Evolutionary conservation across 345 rosid genomes (phyloP), one percentile per base, ranked within the genome.

Genomic region (Eucalyptus polyanthemos): DNA sequence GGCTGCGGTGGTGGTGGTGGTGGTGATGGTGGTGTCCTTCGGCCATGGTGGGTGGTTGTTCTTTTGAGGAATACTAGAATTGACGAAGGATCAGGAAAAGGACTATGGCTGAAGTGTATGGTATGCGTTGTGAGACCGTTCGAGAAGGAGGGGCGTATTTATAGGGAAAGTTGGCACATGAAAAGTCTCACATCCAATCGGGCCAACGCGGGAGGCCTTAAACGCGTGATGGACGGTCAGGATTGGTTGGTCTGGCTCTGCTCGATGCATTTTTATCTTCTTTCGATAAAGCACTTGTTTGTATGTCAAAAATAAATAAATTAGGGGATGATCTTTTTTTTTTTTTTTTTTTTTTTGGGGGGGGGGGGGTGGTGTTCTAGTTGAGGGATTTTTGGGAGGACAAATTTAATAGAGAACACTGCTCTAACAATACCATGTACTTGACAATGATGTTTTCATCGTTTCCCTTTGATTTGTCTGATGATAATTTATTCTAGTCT

Each of bases 11-110:
- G 90, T 86, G 53, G 53, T 50, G 53, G 53, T 6, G 56, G 56
- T 51, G 56, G 56, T 51, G 22, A 17, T 51, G 93, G 90, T 91
- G 93, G 87, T 92, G 93, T 85, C 93, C 92, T 89, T 92, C 95
- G 4, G 94, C 93, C 95, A 94, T 94, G 65, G 88, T 21, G 1
- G 86, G 40, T 7, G 76, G 51, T 83, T 17, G 65, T 51, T 50
- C 12, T 40, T 81, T 54, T 60, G 27, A 34, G 47, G 58, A 21
- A 42, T 31, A 50, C 58, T 83, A 58, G 65, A 51, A 56, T 54
- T 50, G 87, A 86, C 37, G 22, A 31, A 29, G 58, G 21, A 81
- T n/a, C 37, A 50, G 51, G 53, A 2, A 11, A 29, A 80, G 51
- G 34, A 34, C 7, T 5, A 34, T 5, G 1, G 80, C 44, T 69